Evolutionary conservation across 176 grass and related monocot species (phyloP), one percentile per base, ranked within the genome.

Genomic region (Paspalum notatum): DNA sequence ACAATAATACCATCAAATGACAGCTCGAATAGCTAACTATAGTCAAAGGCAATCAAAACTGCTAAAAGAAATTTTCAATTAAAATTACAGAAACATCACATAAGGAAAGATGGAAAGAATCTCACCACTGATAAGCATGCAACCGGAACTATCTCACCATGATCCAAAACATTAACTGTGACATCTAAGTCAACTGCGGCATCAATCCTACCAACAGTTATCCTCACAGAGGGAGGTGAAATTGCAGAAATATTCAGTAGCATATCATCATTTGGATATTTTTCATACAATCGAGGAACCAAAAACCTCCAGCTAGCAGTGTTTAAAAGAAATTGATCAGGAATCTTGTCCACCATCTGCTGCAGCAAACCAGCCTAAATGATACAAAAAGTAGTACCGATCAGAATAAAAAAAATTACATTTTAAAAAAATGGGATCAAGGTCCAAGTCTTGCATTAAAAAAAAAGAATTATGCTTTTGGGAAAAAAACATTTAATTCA

Each of bases 291-390:
- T 55, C 37, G 82, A 38, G 95, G 95, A 95, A 98, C 87, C 8
- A 98, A 74, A 90, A 91, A 90, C 47, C 86, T 88, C 92, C 92
- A 98, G 68, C 79, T 95, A 81, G 86, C 88, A 47, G 95, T 98
- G 49, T 93, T 98, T 70, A 98, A 69, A 79, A 98, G 85, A 77
- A 86, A 83, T 67, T 98, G 92, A 74, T 93, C 84, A 62, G 92
- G 84, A 85, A 98, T 68, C 59, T 87, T 89, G 77, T 98, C 86
- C 43, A 98, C 95, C 51, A 91, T 83, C 64, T 49, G 82, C 89
- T 88, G 81, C 82, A 98, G 81, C 83, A 85, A 74, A 78, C 88
- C 92, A 63, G 92, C 95, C 95, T 98, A 71, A 89, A 86, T 59
- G 15, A 80, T 76, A 12, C 27, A 40, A 85, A 77, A 39, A 25